Evolutionary conservation across 495 filamentous ascomycete species (phyloP), one percentile per base, ranked within the genome.

Genomic region (Podospora bellae-mahoneyi): DNA sequence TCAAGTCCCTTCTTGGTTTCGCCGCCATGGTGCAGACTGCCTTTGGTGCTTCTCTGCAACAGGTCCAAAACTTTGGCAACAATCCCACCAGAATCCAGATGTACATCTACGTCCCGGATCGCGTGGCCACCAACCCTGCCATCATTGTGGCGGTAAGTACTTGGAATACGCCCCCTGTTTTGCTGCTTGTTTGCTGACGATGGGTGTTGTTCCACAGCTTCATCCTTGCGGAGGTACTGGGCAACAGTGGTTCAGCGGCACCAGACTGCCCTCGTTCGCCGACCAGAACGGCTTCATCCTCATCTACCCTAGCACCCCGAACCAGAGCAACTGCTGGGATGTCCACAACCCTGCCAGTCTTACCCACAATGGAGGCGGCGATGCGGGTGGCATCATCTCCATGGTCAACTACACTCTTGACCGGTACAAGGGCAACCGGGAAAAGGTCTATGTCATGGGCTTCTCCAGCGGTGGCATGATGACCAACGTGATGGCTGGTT

Each of bases 401-500:
- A 86, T 87, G 84, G 84, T 87, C 69, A 82, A 81, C 64, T 86
- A 83, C 68, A 78, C 82, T 0, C 64, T 86, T 20, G 56, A 60
- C 62, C 79, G 79, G 64, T 85, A 88, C 76, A 76, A 67, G 18
- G 85, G 67, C 54, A 83, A 88, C 73, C 32, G 77, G 34, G 69
- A 68, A 34, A 78, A 75, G 54, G 80, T 87, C 32, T 87, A 81
- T 65, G 83, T 81, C 26, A 86, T 83, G 69, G 85, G 85, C 13
- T 77, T 74, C 7, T 84, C 82, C 0, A 86, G 84, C 16, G 86
- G 86, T 27, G 85, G 78, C 55, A 87, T 86, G 85, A 85, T 86
- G 84, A 85, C 84, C 57, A 88, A 87, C 71, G 84, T 87, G 23
- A 69, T 89, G 73, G 85, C 81, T 6, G 86, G 81, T 7, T 81